Percentiles rank a stretch among this genome's conserved stretches.
Conservation (phyloP, 2,329 filamentous ascomycete species). For the Trichophaea hybrida region DNA sequence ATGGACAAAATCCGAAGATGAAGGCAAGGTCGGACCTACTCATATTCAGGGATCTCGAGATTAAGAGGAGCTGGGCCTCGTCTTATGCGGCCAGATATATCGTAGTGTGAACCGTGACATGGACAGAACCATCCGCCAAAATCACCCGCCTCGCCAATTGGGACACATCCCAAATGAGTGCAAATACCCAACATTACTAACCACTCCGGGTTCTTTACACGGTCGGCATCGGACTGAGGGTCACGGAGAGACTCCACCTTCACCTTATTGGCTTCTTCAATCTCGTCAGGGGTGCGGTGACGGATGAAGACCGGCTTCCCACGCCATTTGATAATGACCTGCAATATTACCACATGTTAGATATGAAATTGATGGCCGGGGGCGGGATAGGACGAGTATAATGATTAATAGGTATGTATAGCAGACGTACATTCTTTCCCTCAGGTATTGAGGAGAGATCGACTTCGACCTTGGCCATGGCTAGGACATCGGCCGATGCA, state of each 20-base stretch:
- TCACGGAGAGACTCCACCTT: slow-evolving; percentile 75
- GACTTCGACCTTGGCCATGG: slow-evolving; percentile 98
- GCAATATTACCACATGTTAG: slow-evolving; percentile 7
- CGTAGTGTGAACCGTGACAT: slow-evolving; percentile 99
- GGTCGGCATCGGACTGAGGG: slow-evolving; percentile 77
- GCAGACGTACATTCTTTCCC: slow-evolving; percentile 82
- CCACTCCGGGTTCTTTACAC: slow-evolving; percentile 98
- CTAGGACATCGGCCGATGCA: slow-evolving; percentile 92
- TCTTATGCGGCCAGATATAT: slow-evolving; percentile 95
- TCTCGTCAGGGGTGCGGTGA: slow-evolving; percentile 86
- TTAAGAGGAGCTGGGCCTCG: slow-evolving; percentile 95
- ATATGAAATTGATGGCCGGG: neutral
- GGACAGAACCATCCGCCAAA: slow-evolving; percentile 99
- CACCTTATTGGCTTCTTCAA: slow-evolving; percentile 82
- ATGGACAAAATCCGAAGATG: neutral
- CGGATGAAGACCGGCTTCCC: slow-evolving; percentile 99
- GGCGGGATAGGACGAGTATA: neutral
- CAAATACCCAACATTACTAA: slow-evolving; percentile 98
- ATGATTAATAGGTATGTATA: neutral
- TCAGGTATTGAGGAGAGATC: slow-evolving; percentile 85
- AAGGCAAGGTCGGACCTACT: slow-evolving; percentile 11
- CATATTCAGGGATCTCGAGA: slow-evolving; percentile 58
- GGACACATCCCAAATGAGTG: slow-evolving; percentile 97
- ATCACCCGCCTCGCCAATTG: slow-evolving; percentile 96
- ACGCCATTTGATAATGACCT: slow-evolving; percentile 99